Conservation (phyloP, 345 rosid genomes). For the Cardamine occulta region DNA sequence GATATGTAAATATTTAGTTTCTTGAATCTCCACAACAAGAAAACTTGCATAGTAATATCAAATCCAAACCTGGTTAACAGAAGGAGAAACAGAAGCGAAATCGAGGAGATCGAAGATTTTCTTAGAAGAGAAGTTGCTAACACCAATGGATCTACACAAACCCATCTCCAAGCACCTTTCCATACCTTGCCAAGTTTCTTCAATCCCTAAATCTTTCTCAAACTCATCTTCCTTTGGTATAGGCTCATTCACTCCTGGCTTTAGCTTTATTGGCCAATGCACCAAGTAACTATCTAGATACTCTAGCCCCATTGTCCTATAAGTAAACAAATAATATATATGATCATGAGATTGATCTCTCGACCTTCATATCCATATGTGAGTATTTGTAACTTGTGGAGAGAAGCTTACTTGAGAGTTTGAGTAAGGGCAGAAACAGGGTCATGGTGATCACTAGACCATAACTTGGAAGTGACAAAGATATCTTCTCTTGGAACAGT, state of each 20-base stretch:
- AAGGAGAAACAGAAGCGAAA: conserved; percentile 69
- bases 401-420: conserved; percentile 51
- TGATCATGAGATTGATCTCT: conserved; percentile 11
- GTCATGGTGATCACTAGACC: conserved; percentile 84
- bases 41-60: neutral
- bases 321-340: neutral
- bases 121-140: conserved; percentile 83
- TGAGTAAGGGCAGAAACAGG: conserved; percentile 70
- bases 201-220: conserved; percentile 59
- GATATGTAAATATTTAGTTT: conserved; percentile 2
- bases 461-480: conserved; percentile 81
- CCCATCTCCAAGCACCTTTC: conserved; percentile 78
- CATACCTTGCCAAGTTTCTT: conserved; percentile 85
- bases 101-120: conserved; percentile 60
- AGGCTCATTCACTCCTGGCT: conserved; percentile 58
- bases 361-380: neutral
- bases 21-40: conserved; percentile 2
- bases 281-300: conserved; percentile 83
- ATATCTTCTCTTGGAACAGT: conserved; percentile 61
- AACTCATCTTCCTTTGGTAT: conserved; percentile 75
- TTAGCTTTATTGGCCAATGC: conserved; percentile 92
- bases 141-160: conserved; percentile 72
- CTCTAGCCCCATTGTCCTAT: conserved; percentile 72
- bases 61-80: conserved; percentile 63
- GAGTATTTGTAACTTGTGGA: neutral